Evolutionary conservation across 75 land plant species (phyloP).

Genomic region (Selaginella tamariscina): DNA sequence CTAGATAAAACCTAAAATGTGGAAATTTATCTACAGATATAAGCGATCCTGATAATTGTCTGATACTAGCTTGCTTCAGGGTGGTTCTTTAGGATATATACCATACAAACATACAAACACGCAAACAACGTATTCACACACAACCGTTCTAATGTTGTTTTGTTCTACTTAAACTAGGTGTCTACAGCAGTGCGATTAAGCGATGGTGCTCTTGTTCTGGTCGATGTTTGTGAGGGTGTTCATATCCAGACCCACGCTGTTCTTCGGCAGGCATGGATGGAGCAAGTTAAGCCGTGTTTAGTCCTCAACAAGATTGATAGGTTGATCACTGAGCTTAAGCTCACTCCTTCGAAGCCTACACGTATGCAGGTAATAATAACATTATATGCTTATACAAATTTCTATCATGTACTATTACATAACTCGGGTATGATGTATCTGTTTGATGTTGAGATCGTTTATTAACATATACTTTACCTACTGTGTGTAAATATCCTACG

Average conservation of each 20-base stretch:
- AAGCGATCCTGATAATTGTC: too few relatives aligned
- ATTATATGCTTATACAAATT: neutral
- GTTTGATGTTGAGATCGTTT: neutral
- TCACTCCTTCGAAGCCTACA: conserved; percentile 80
- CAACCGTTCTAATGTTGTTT: too few relatives aligned
- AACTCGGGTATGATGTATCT: neutral
- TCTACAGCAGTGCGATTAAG: conserved; percentile 76
- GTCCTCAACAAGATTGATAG: conserved; percentile 86
- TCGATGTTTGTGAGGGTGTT: conserved; percentile 86
- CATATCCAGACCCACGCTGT: conserved; percentile 96
- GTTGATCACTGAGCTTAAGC: conserved; percentile 57
- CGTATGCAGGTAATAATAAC: conserved; percentile 33
- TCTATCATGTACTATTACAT: neutral
- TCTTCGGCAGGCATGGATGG: conserved; percentile 82
- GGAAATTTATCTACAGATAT: too few relatives aligned
- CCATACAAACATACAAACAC: too few relatives aligned
- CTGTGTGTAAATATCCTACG: too few relatives aligned
- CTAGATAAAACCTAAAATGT: too few relatives aligned
- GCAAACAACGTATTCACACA: too few relatives aligned
- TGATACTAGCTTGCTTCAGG: too few relatives aligned
- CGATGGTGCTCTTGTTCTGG: conserved; percentile 85
- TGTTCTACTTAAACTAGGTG: too few relatives aligned
- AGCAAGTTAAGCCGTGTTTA: conserved; percentile 64
- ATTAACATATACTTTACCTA: neutral
- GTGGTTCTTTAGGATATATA: too few relatives aligned